phyloP scores from a whole-genome alignment of 1,139 yeast genomes.

The Pneumocystis oryctolagi region DNA sequence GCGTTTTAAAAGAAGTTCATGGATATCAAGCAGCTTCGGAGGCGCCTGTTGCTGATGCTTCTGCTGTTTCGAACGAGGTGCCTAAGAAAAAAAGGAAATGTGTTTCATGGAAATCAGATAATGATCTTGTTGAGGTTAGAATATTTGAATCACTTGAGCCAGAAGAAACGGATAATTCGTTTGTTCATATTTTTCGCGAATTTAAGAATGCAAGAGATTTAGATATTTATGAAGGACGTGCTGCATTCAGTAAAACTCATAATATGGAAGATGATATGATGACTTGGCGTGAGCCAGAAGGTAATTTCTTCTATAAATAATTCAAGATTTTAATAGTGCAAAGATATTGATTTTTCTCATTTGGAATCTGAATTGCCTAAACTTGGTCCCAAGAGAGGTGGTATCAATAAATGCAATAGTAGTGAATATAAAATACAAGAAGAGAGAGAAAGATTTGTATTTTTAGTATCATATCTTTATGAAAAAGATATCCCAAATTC shows the following conservation, averaged over 20 bases:
- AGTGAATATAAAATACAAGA: conserved; percentile 20
- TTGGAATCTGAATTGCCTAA: conserved; percentile 11
- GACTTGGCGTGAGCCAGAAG: conserved; percentile 2
- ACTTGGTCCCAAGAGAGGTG: conserved; percentile 23
- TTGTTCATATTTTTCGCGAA: conserved; percentile 26
- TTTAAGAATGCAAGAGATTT: conserved; percentile 18
- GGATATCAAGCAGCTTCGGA: not conserved
- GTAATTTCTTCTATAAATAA: conserved; percentile 4
- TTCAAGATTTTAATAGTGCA: conserved; percentile 22
- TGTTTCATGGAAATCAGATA: conserved; percentile 26
- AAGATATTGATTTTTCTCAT: conserved; percentile 18
- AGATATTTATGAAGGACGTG: conserved; percentile 21
- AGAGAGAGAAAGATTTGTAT: conserved; percentile 19
- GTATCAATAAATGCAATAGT: conserved; percentile 18
- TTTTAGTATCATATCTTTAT: conserved; percentile 19
- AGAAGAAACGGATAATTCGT: conserved; percentile 22
- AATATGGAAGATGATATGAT: conserved; percentile 19
- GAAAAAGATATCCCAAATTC: conserved; percentile 21
- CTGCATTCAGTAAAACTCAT: conserved; percentile 20
- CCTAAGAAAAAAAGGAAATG: conserved; percentile 20
- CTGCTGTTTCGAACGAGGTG: conserved; percentile 6
- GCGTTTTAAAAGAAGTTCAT: not conserved
- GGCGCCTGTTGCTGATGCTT: not conserved
- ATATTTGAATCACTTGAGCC: conserved; percentile 27
- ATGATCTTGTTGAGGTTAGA: conserved; percentile 29